Evolutionary conservation across 2,329 filamentous ascomycete genomes (phyloP), one percentile per base, ranked within the genome.

Genomic region (Alternaria novae-zelandiae): DNA sequence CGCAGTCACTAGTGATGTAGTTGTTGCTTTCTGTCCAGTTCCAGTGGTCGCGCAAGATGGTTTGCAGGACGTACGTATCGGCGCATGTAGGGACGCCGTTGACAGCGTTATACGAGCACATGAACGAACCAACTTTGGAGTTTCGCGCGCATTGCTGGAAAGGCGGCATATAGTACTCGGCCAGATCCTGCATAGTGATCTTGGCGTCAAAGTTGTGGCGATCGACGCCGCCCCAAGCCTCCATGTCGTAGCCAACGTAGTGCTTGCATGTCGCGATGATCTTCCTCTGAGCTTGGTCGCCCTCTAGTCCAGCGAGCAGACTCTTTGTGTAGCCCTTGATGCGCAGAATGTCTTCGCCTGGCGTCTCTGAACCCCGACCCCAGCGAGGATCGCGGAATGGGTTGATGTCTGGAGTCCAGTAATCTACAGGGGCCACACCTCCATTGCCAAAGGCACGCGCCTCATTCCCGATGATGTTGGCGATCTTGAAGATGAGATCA

Each of bases 381-480:
- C 88, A 89, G 25, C 89, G 80, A 0, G 88, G 88, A 70, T 90
- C 88, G 41, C 85, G 85, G 79, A 87, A 91, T 0, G 86, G 84
- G 69, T 90, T 91, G 75, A 91, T 88, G 70, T 91, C 90, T 0
- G 89, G 89, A 0, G 89, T 89, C 86, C 87, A 90, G 72, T 83
- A 89, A 72, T 89, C 73, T 3, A 78, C 73, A 0, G 86, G 86
- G 3, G 84, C 85, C 12, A 83, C 80, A 4, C 86, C 86, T 8
- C 75, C 83, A 68, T 91, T 91, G 70, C 83, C 88, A 73, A 90
- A 91, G 0, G 89, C 89, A 43, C 90, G 83, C 0, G 87, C 88
- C 72, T 92, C 89, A 0, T 85, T 90, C 6, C 81, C 81, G 30
- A 89, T 83, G 6, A 88, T 83, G 2, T 76, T 81, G 3, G 85